Conservation (phyloP, 176 grass and related monocot species). For the Thinopyrum elongatum region DNA sequence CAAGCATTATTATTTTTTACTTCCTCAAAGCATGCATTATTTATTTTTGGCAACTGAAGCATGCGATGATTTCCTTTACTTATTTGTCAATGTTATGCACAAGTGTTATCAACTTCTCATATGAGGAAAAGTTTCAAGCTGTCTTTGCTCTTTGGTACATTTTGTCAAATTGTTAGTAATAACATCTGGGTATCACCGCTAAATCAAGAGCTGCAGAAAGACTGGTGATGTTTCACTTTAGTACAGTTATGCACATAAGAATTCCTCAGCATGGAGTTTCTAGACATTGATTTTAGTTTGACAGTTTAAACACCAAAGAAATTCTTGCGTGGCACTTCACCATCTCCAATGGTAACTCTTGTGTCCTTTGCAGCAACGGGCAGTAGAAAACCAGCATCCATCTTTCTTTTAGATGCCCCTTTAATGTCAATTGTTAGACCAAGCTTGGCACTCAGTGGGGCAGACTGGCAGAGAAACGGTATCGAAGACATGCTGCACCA, state of each 20-base stretch:
- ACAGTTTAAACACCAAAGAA: not conserved
- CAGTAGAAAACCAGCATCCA: not conserved
- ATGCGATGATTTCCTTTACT: not conserved
- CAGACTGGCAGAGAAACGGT: not conserved
- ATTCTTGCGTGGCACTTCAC: not conserved
- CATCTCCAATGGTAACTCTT: not conserved
- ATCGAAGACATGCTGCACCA: not conserved
- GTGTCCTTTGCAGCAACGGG: not conserved
- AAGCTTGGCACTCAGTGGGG: not conserved
- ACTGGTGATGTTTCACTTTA: not conserved
- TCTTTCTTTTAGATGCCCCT: not conserved
- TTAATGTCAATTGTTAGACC: not conserved
- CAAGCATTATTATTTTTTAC: not conserved
- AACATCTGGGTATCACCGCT: conserved; percentile 13
- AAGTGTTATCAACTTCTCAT: not conserved
- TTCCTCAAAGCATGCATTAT: not conserved
- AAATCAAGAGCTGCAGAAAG: not conserved
- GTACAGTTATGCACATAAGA: not conserved
- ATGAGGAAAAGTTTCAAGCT: not conserved
- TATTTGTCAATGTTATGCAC: not conserved
- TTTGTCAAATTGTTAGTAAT: conserved; percentile 6
- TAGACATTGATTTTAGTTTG: not conserved
- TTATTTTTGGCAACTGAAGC: not conserved
- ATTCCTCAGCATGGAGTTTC: not conserved
- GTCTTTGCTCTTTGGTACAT: not conserved